Evolutionary conservation across 2,329 filamentous ascomycete genomes (phyloP).

Genomic region (Fusarium buharicum): DNA sequence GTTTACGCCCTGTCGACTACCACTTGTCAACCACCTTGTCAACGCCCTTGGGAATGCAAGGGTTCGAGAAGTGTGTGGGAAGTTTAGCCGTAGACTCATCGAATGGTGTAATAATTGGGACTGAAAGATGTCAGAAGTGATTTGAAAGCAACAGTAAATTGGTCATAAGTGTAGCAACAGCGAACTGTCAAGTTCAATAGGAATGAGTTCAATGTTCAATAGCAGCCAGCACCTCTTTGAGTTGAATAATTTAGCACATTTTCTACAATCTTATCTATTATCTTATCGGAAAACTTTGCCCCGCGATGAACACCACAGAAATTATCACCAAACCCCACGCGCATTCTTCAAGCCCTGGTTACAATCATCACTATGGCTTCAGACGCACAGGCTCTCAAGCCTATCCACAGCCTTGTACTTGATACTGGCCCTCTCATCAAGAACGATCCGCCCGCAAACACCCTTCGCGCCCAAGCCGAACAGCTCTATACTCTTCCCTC

Average conservation of each 20-base stretch:
- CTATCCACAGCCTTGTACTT: slow-evolving; percentile 84
- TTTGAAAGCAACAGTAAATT: slow-evolving; percentile 1
- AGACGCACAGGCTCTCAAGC: slow-evolving; percentile 59
- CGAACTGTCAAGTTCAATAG: neutral
- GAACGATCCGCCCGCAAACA: slow-evolving; percentile 87
- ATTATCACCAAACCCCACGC: slow-evolving; percentile 38
- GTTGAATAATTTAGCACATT: no score
- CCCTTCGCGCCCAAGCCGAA: slow-evolving; percentile 80
- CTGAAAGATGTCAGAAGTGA: neutral
- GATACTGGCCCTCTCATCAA: slow-evolving; percentile 95
- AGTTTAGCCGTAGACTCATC: neutral
- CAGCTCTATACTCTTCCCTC: slow-evolving; percentile 84
- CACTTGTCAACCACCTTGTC: slow-evolving; percentile 15
- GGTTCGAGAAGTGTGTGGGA: neutral
- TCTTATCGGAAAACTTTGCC: slow-evolving; percentile 41
- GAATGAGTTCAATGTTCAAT: no score
- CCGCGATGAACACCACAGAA: slow-evolving; percentile 43
- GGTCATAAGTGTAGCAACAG: neutral
- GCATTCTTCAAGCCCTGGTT: slow-evolving; percentile 5
- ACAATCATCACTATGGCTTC: slow-evolving; percentile 39
- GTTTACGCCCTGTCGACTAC: slow-evolving; percentile 26
- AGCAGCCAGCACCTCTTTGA: neutral
- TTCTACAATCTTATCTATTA: slow-evolving; percentile 26
- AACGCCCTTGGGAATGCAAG: slow-evolving; percentile 16
- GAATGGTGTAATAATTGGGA: slow-evolving; percentile 12